phyloP scores from a whole-genome alignment of 441 rosid genomes.

The Breynia disticha region DNA sequence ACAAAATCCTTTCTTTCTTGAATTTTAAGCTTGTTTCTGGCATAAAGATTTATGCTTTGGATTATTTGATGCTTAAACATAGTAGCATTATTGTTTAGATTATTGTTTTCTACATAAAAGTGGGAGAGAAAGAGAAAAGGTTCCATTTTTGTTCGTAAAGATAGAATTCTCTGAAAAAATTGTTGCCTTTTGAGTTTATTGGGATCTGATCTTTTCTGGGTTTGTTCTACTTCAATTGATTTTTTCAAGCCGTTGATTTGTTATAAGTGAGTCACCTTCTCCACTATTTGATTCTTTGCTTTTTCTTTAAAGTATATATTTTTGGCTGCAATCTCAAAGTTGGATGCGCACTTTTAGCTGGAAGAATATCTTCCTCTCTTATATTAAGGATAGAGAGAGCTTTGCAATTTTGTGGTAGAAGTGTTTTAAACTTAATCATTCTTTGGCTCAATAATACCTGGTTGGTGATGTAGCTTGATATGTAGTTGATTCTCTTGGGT shows the following conservation, averaged over 20 bases:
- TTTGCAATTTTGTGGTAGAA: neutral
- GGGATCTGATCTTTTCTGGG: conserved; percentile 56
- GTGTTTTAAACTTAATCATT: no score
- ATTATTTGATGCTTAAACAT: conserved; percentile 6
- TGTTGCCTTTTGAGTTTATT: conserved; percentile 23
- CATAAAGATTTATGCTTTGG: no score
- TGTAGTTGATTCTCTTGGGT: no score
- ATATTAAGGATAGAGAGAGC: conserved; percentile 3
- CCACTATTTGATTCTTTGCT: conserved; percentile 20
- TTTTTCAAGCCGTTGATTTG: conserved; percentile 22
- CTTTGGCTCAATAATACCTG: conserved; percentile 21
- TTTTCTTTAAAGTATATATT: conserved; percentile 5
- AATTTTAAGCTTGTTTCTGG: no score
- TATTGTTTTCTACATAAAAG: conserved; percentile 9
- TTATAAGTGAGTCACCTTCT: conserved; percentile 30
- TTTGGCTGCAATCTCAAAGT: conserved; percentile 17
- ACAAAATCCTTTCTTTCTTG: no score
- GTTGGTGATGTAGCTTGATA: conserved; percentile 23
- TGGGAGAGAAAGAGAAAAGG: conserved; percentile 1
- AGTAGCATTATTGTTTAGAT: conserved; percentile 11
- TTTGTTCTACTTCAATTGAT: conserved; percentile 25
- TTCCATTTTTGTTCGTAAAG: conserved; percentile 6
- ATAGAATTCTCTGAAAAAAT: conserved; percentile 13
- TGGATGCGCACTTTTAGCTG: conserved; percentile 28
- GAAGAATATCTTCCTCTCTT: conserved; percentile 23